Evolutionary conservation across 2,329 filamentous ascomycete species (phyloP).

Genomic region (Zasmidium cellare): DNA sequence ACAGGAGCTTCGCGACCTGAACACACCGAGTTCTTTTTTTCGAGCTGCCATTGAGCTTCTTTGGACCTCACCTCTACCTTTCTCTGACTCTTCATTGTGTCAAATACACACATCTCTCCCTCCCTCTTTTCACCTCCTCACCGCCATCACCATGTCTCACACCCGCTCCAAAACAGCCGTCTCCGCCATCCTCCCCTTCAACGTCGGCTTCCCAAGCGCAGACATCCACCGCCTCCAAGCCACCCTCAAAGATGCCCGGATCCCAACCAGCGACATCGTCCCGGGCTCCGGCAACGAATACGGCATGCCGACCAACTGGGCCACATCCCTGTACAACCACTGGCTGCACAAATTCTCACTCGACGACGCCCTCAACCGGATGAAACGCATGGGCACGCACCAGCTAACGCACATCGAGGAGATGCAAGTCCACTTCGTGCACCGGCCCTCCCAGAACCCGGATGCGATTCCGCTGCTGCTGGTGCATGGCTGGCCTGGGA

Average conservation of each 20-base stretch:
- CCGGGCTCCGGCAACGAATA: conserved; percentile 38
- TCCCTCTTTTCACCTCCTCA: background rate
- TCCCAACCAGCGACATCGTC: conserved; percentile 37
- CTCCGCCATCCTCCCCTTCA: conserved; percentile 33
- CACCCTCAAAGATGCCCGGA: conserved; percentile 37
- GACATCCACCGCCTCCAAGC: conserved; percentile 39
- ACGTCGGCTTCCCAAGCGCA: conserved; percentile 34
- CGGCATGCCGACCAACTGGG: conserved; percentile 37
- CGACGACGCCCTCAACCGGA: conserved; percentile 33
- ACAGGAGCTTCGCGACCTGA: background rate
- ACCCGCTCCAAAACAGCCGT: background rate
- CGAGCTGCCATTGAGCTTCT: background rate
- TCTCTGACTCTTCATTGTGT: background rate
- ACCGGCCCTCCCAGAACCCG: conserved; percentile 34
- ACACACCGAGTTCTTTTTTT: background rate
- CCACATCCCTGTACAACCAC: conserved; percentile 34
- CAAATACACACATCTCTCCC: background rate
- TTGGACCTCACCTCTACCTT: background rate
- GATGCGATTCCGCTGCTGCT: conserved; percentile 44
- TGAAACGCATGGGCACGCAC: conserved; percentile 35
- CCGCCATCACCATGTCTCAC: background rate
- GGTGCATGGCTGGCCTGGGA: conserved; percentile 49
- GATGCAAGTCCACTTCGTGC: conserved; percentile 42
- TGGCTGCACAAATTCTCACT: conserved; percentile 39
- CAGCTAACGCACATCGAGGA: conserved; percentile 38